These are phyloP conservation scores for Tricholoma saponaceum DNA, from an alignment of 768 basidiomycete species.

Conservation along the genomic window DNA sequence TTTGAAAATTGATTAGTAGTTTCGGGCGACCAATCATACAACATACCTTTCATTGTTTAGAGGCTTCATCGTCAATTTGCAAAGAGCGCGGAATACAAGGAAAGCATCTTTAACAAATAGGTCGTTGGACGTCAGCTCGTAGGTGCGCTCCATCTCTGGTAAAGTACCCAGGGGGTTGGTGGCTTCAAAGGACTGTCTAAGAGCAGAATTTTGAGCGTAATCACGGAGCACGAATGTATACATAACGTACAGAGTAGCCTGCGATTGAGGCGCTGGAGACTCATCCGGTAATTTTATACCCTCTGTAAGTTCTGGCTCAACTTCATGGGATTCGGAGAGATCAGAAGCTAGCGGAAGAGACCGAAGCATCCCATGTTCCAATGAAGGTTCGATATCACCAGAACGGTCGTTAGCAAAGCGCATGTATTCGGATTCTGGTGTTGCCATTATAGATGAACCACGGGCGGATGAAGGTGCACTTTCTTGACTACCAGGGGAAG, in stretches of 20 bases:
- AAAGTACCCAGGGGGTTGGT: conserved; percentile 30
- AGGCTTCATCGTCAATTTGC: conserved; percentile 98
- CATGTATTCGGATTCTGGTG: conserved; percentile 7
- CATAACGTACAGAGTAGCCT: conserved; percentile 14
- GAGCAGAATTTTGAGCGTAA: conserved; percentile 1
- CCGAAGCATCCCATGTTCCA: not conserved
- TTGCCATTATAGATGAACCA: conserved; percentile 8
- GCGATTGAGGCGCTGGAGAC: not conserved
- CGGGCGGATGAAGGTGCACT: conserved; percentile 12
- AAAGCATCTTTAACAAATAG: conserved; percentile 97
- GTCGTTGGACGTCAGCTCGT: conserved; percentile 72
- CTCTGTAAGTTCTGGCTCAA: not conserved
- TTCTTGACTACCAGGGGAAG: conserved; percentile 16
- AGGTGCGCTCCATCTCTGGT: conserved; percentile 29
- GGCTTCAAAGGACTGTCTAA: conserved; percentile 31
- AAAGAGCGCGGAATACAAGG: conserved; percentile 93
- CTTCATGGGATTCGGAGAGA: not conserved
- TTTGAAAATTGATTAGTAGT: conserved; percentile 9
- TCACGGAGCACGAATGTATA: not conserved
- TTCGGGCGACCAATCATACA: not conserved
- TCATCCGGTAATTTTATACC: not conserved
- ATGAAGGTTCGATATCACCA: not conserved
- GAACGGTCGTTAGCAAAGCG: conserved; percentile 1
- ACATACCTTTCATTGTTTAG: conserved; percentile 86
- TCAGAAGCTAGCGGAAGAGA: conserved; percentile 8